Evolutionary conservation across 352 stramenopile genomes (phyloP).

Genomic region (Phytophthora capsici): DNA sequence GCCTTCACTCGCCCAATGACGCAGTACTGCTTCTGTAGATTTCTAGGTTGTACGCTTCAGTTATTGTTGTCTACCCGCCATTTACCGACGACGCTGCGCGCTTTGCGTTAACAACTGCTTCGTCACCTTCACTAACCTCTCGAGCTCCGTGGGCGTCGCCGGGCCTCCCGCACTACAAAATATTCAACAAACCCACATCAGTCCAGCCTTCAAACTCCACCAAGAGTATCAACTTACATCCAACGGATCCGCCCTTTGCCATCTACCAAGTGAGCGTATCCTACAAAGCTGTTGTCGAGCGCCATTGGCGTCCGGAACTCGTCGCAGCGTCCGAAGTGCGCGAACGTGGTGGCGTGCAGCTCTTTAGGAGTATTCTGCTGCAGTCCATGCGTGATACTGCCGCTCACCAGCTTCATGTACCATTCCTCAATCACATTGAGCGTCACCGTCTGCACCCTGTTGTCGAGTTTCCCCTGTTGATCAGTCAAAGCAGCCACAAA

Average conservation of each 20-base stretch:
- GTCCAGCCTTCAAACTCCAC: neutral
- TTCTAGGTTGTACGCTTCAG: slow-evolving; percentile 15
- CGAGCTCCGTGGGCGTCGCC: slow-evolving; percentile 64
- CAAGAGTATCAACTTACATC: slow-evolving; percentile 64
- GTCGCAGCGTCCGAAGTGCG: slow-evolving; percentile 81
- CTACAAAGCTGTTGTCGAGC: slow-evolving; percentile 89
- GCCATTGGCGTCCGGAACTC: slow-evolving; percentile 83
- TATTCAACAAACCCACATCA: slow-evolving; percentile 20
- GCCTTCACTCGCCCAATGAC: slow-evolving; percentile 1
- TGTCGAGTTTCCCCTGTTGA: slow-evolving; percentile 22
- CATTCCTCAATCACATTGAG: slow-evolving; percentile 90
- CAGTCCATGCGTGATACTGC: slow-evolving; percentile 71
- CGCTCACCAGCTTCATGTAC: slow-evolving; percentile 87
- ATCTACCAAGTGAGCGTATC: slow-evolving; percentile 84
- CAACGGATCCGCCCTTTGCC: slow-evolving; percentile 82
- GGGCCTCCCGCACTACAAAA: slow-evolving; percentile 63
- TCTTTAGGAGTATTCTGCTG: slow-evolving; percentile 53
- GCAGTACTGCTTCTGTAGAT: neutral
- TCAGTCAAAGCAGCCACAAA: slow-evolving; percentile 58
- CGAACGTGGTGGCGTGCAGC: slow-evolving; percentile 61
- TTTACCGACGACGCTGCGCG: slow-evolving; percentile 35
- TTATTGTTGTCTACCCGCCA: slow-evolving; percentile 9
- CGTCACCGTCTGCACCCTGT: slow-evolving; percentile 61
- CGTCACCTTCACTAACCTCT: slow-evolving; percentile 67
- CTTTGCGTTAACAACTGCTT: slow-evolving; percentile 66